Evolutionary conservation across 768 basidiomycete genomes (phyloP), one percentile per base, ranked within the genome.

Genomic region (Russula lepida): DNA sequence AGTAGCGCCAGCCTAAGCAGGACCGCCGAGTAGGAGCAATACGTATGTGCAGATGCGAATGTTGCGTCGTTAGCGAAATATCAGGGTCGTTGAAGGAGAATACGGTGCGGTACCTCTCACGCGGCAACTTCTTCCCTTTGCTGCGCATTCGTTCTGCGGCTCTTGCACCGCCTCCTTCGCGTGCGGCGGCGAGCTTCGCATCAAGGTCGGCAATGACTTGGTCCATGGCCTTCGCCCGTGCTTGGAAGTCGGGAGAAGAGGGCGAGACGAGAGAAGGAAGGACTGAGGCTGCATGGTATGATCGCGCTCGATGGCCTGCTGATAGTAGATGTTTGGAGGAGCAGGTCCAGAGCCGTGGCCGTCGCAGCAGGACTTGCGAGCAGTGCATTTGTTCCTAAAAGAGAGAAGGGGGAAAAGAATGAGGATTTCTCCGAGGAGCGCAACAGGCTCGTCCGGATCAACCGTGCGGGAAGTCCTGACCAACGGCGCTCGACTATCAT

Each of bases 81-180:
- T 21, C 27, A 6, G 27, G 13, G 7, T 0, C 28, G 28, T 2
- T 23, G 55, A 32, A 39, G 15, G 9, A 43, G 48, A 54, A 19
- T 53, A 51, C 68, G 13, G 35, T 37, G 17, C 78, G 63, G 23
- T 44, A 91, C 92, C 92, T 79, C 77, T 92, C 90, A 68, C 92
- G 77, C 28, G 92, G 92, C 13, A 93, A 73, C 68, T 81, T 83
- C 78, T 95, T 95, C 1, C 92, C 88, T 70, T 84, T 85, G 68
- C 76, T 81, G 67, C 78, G 76, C 85, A 91, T 89, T 37, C 87
- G 78, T 63, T 85, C 84, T 33, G 82, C 81, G 27, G 90, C 87
- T 71, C 85, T 91, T 13, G 76, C 66, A 25, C 91, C 87, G 35
- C 92, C 92, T 23, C 92, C 92, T 32, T 76, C 75, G 67, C 86